phyloP scores from a whole-genome alignment of 129 eudicot genomes.

The Arctium lappa region DNA sequence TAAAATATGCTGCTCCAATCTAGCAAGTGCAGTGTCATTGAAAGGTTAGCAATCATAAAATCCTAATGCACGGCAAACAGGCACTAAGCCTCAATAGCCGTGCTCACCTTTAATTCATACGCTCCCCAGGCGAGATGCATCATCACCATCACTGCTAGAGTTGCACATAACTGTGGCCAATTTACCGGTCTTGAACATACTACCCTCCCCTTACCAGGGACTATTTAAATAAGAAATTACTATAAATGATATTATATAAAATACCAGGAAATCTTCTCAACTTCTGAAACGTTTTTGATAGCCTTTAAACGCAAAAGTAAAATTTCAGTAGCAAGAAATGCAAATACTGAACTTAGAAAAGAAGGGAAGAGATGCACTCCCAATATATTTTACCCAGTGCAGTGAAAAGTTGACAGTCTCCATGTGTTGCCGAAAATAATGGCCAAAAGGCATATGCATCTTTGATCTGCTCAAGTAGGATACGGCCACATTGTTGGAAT shows the following conservation, averaged over 20 bases:
- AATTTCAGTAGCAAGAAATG: slow-evolving; percentile 61
- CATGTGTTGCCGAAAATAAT: slow-evolving; percentile 52
- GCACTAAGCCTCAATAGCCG: slow-evolving; percentile 92
- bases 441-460: slow-evolving; percentile 47
- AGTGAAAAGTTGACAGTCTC: slow-evolving; percentile 55
- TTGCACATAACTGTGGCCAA: slow-evolving; percentile 57
- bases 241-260: slow-evolving; percentile 35
- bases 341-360: slow-evolving; percentile 38
- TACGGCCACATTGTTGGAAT: slow-evolving; percentile 31
- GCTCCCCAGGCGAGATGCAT: slow-evolving; percentile 76
- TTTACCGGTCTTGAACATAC: slow-evolving; percentile 52
- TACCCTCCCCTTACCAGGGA: slow-evolving; percentile 94
- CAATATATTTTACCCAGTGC: slow-evolving; percentile 58
- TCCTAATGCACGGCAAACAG: slow-evolving; percentile 96
- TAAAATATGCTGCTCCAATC: slow-evolving; percentile 14
- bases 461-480: slow-evolving; percentile 48
- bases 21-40: slow-evolving; percentile 16
- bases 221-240: slow-evolving; percentile 24
- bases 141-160: slow-evolving; percentile 84
- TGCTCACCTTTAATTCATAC: slow-evolving; percentile 91
- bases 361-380: slow-evolving; percentile 67
- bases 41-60: slow-evolving; percentile 29
- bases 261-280: slow-evolving; percentile 74
- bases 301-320: slow-evolving; percentile 56
- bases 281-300: slow-evolving; percentile 56